Conservation (phyloP, 441 rosid genomes). For the Euphorbia corollata region DNA sequence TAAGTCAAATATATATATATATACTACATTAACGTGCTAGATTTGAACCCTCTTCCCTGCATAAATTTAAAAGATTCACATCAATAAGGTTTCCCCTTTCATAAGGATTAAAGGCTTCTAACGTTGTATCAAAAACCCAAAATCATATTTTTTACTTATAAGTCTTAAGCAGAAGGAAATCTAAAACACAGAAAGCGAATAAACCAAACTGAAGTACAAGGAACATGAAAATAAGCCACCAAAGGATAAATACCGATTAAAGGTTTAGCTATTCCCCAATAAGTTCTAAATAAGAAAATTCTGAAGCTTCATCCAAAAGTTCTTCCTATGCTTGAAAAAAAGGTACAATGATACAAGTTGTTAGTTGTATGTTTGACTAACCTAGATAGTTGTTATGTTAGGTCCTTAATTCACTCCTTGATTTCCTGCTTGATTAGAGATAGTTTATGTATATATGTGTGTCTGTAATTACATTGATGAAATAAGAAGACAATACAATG, state of each 20-base stretch:
- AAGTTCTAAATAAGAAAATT: neutral
- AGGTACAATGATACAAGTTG: neutral
- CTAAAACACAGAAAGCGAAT: neutral
- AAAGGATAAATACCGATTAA: neutral
- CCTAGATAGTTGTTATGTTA: too few species aligned
- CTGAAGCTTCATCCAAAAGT: neutral
- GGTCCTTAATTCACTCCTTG: too few species aligned
- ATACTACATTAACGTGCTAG: neutral
- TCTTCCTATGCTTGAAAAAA: conserved; percentile 1
- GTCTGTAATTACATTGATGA: too few species aligned
- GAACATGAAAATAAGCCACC: neutral
- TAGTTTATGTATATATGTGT: too few species aligned
- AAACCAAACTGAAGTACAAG: neutral
- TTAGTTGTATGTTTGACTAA: too few species aligned
- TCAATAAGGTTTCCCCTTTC: neutral
- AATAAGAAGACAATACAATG: too few species aligned
- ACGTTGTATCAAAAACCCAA: neutral
- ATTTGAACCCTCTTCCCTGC: neutral
- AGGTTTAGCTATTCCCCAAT: neutral
- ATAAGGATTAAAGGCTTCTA: neutral
- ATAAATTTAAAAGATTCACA: neutral
- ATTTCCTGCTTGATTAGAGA: too few species aligned
- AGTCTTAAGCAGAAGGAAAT: neutral
- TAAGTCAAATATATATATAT: neutral
- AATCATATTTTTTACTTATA: neutral